These are phyloP conservation scores for Pseudogymnoascus sp. DNA, from an alignment of 2,329 filamentous ascomycete genomes.

Conservation along the genomic window DNA sequence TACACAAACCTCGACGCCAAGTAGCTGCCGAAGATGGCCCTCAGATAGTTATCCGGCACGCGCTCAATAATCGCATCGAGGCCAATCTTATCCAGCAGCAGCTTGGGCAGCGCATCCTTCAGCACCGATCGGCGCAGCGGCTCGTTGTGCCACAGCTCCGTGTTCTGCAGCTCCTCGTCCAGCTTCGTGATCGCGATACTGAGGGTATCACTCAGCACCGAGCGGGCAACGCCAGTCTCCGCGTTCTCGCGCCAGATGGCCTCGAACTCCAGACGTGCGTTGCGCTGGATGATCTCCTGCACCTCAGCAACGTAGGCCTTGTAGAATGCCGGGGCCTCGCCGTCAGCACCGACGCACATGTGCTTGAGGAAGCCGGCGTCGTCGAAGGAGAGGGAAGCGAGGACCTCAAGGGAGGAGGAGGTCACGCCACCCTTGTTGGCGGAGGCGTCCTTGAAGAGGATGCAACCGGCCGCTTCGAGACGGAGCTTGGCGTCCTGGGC, in stretches of 20 bases:
- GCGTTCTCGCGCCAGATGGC: conserved; percentile 95
- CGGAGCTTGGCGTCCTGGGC: conserved; percentile 96
- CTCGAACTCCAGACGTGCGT: conserved; percentile 90
- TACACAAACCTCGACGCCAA: conserved; percentile 94
- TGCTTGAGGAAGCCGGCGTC: conserved; percentile 79
- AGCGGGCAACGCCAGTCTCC: conserved; percentile 67
- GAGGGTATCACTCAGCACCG: conserved; percentile 83
- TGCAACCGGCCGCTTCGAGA: conserved; percentile 87
- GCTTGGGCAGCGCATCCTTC: conserved; percentile 72
- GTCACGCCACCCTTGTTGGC: conserved; percentile 99
- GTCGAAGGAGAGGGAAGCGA: conserved; percentile 90
- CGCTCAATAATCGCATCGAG: conserved; percentile 78
- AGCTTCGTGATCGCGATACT: conserved; percentile 91
- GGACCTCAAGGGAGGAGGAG: conserved; percentile 89
- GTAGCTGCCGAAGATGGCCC: conserved; percentile 93
- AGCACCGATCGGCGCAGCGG: conserved; percentile 71
- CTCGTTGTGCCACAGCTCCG: conserved; percentile 81
- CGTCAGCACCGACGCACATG: conserved; percentile 80
- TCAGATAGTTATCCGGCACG: conserved; percentile 85
- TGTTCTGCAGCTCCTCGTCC: conserved; percentile 91
- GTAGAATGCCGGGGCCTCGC: conserved; percentile 82
- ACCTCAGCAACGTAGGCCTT: conserved; percentile 85
- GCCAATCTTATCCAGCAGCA: conserved; percentile 82
- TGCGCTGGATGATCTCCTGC: conserved; percentile 82
- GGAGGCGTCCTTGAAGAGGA: conserved; percentile 95